Conservation (phyloP, 768 basidiomycete genomes). For the Termitomyces sp. region DNA sequence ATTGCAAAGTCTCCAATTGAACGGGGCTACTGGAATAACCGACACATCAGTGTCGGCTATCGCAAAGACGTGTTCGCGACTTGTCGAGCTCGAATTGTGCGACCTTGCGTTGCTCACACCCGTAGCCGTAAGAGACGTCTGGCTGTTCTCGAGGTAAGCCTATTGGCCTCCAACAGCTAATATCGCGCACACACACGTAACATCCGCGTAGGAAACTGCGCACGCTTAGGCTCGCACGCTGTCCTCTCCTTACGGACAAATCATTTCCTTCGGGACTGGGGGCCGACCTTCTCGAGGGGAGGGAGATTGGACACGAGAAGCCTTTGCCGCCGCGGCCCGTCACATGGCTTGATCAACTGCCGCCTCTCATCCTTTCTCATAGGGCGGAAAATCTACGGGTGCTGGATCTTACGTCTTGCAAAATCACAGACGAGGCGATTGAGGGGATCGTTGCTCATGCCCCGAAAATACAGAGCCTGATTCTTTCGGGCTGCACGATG, state of each 20-base stretch:
- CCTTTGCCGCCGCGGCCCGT: constrained; percentile 49
- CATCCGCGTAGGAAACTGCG: constrained; percentile 52
- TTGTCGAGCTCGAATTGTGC: constrained; percentile 78
- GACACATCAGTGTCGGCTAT: constrained; percentile 60
- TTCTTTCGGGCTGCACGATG: constrained; percentile 68
- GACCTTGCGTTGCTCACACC: constrained; percentile 65
- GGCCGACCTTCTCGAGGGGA: constrained; percentile 15
- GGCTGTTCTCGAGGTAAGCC: constrained; percentile 62
- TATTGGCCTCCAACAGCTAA: constrained; percentile 7
- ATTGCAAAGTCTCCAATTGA: constrained; percentile 71
- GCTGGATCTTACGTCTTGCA: constrained; percentile 74
- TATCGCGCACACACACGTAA: constrained; percentile 6
- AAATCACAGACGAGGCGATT: constrained; percentile 71
- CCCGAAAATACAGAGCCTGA: constrained; percentile 68
- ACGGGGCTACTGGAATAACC: constrained; percentile 58
- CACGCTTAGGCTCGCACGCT: constrained; percentile 72
- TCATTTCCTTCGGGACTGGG: constrained; percentile 58
- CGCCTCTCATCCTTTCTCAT: constrained; percentile 58
- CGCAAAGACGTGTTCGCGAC: constrained; percentile 65
- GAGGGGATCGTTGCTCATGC: constrained; percentile 72
- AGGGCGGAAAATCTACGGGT: constrained; percentile 69
- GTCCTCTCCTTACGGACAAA: constrained; percentile 69
- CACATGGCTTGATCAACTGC: constrained; percentile 57
- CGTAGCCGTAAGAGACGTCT: constrained; percentile 71
- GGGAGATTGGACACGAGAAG: constrained; percentile 30